Evolutionary conservation across 2,329 filamentous ascomycete genomes (phyloP), one percentile per base, ranked within the genome.

Genomic region (Aureobasidium mangrovei): DNA sequence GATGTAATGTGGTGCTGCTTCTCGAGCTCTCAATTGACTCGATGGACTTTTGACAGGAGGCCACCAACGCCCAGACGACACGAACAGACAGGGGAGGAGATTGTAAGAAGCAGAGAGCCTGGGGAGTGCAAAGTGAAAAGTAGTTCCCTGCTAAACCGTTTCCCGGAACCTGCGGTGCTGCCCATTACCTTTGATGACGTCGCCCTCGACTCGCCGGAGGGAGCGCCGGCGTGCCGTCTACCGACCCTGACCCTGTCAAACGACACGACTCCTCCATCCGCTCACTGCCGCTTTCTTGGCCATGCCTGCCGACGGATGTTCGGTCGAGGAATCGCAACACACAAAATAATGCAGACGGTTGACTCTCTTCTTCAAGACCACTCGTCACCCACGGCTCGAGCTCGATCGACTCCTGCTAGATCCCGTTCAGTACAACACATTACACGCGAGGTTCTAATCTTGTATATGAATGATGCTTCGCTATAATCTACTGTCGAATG

Each of bases 401-500:
- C 18, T 18, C 18, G 18, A 18, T 18, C 18, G 18, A 18, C 18
- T 18, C 18, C 18, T 18, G 18, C 18, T 18, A 18, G 18, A 18
- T 18, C 18, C 18, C 18, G 18, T 18, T 18, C 18, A 18, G 18
- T 18, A 18, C 18, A 18, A 18, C 18, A 18, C 18, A 18, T 18
- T 18, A 18, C 18, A 18, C 18, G 18, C 18, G 18, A 18, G 18
- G 18, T 18, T 18, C 18, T 18, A 18, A 18, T 18, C 18, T 18
- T 18, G 18, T 18, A 18, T 18, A 18, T 18, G 18, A 18, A 18
- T 9, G 40, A 49, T 49, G 46, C 46, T 49, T 49, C 46, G 46
- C 46, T 49, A 18, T 35, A 40, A 28, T 49, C 46, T 49, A 49
- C 35, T 47, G 45, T 35, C 7, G n/a, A 46, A 38, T 18, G 46